phyloP scores from a whole-genome alignment of 2,329 filamentous ascomycete genomes.

The Trichoderma brevicompactum region DNA sequence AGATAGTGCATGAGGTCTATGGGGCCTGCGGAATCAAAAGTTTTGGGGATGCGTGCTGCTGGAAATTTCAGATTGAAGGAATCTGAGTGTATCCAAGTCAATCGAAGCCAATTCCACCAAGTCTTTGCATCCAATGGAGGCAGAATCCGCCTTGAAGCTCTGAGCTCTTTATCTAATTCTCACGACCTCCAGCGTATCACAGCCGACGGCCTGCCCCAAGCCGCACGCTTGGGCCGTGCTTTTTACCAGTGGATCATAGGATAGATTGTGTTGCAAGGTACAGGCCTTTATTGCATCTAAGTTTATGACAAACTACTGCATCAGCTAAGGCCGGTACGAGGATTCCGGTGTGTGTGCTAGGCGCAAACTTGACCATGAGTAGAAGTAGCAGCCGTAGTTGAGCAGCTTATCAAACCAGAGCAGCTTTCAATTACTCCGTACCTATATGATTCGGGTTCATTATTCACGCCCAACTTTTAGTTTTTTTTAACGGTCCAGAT shows the following conservation, averaged over 20 bases:
- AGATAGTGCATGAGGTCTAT: constrained; percentile 31
- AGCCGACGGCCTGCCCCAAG: constrained; percentile 11
- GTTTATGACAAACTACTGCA: constrained; percentile 14
- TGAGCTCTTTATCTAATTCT: constrained; percentile 25
- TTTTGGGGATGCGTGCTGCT: neutral
- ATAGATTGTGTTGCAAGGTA: constrained; percentile 21
- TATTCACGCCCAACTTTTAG: constrained; percentile 11
- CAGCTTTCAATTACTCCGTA: neutral
- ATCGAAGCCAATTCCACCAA: constrained; percentile 17
- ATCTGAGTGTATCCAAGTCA: neutral
- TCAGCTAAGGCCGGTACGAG: constrained; percentile 11
- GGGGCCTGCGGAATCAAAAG: neutral
- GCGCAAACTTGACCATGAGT: constrained; percentile 2
- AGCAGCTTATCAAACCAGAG: neutral
- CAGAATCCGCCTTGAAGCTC: neutral
- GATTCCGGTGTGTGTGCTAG: neutral
- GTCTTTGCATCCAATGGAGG: neutral
- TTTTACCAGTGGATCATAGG: constrained; percentile 28
- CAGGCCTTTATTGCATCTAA: constrained; percentile 20
- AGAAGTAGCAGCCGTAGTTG: constrained; percentile 5
- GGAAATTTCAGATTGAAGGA: neutral
- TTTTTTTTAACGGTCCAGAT: neutral
- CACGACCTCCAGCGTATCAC: constrained; percentile 24
- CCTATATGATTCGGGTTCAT: constrained; percentile 9
- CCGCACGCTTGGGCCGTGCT: constrained; percentile 28